phyloP scores from a whole-genome alignment of 768 basidiomycete genomes.

The Leccinum longicurvipes region DNA sequence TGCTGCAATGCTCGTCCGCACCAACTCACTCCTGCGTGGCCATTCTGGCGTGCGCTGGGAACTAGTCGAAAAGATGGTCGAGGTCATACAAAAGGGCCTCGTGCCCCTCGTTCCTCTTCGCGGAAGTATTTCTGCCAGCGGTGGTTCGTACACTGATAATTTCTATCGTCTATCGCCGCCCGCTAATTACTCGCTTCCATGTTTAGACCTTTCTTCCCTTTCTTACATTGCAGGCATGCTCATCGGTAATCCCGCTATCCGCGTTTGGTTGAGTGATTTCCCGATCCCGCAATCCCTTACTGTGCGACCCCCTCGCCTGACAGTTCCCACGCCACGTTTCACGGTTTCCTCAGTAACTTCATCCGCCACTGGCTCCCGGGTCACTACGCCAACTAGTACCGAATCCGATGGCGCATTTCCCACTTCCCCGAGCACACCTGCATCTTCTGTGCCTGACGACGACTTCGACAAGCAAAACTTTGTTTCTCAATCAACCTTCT shows the following conservation, averaged over 20 bases:
- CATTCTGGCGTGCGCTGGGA: slow-evolving; percentile 85
- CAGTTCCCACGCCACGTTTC: slow-evolving; percentile 12
- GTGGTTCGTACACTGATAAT: slow-evolving; percentile 44
- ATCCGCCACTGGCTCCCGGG: slow-evolving; percentile 13
- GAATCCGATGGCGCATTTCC: slow-evolving; percentile 40
- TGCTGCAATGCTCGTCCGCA: slow-evolving; percentile 80
- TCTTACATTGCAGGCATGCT: slow-evolving; percentile 82
- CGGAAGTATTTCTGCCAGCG: slow-evolving; percentile 80
- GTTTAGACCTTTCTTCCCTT: slow-evolving; percentile 67
- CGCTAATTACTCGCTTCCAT: slow-evolving; percentile 5
- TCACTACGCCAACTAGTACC: slow-evolving; percentile 14
- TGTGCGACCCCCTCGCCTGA: slow-evolving; percentile 10
- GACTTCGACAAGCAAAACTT: slow-evolving; percentile 12
- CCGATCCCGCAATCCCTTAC: slow-evolving; percentile 1
- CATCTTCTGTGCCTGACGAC: slow-evolving; percentile 26
- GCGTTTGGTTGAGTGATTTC: slow-evolving; percentile 53
- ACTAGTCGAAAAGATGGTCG: slow-evolving; percentile 74
- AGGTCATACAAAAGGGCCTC: slow-evolving; percentile 66
- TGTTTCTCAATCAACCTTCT: background rate
- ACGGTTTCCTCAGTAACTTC: background rate
- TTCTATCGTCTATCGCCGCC: background rate
- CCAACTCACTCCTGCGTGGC: slow-evolving; percentile 86
- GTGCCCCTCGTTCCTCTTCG: slow-evolving; percentile 80
- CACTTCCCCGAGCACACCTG: slow-evolving; percentile 40
- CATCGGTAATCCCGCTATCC: slow-evolving; percentile 76